Evolutionary conservation across 1,139 yeast species (phyloP).

Genomic region (Sugiyamaella castrensis): DNA sequence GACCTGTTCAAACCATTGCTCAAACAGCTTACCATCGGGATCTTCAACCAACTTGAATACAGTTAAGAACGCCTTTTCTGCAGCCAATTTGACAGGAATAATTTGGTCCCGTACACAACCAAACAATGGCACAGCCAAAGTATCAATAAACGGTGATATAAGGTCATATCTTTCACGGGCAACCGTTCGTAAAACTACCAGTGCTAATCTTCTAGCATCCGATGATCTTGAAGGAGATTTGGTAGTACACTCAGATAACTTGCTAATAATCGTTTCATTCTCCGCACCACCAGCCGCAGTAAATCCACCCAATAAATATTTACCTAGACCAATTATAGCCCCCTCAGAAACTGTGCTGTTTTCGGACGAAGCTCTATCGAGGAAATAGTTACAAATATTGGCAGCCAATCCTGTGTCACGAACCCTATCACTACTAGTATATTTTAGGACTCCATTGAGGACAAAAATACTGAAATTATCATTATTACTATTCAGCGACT

Average conservation of each 20-base stretch:
- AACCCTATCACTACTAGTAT: constrained; percentile 67
- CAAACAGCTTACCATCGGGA: constrained; percentile 52
- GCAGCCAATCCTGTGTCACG: constrained; percentile 49
- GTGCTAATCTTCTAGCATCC: constrained; percentile 78
- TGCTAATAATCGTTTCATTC: constrained; percentile 17
- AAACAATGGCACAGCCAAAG: constrained; percentile 71
- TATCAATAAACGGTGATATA: constrained; percentile 52
- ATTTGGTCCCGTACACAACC: constrained; percentile 78
- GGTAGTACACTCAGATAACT: constrained; percentile 48
- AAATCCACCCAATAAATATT: constrained; percentile 49
- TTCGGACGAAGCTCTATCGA: constrained; percentile 46
- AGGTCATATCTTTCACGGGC: constrained; percentile 57
- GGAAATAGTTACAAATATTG: constrained; percentile 50
- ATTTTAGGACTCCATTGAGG: constrained; percentile 74
- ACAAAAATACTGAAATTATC: constrained; percentile 64
- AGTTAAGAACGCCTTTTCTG: constrained; percentile 84
- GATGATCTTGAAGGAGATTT: constrained; percentile 59
- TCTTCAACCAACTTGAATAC: constrained; percentile 72
- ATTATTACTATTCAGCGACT: constrained; percentile 46
- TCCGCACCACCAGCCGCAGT: constrained; percentile 22
- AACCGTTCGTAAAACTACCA: constrained; percentile 73
- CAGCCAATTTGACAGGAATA: constrained; percentile 90
- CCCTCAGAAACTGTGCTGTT: constrained; percentile 67
- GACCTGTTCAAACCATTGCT: constrained; percentile 51
- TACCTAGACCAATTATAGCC: constrained; percentile 81